phyloP scores from a whole-genome alignment of 2,329 filamentous ascomycete species.

The Colletotrichum eremochloae region DNA sequence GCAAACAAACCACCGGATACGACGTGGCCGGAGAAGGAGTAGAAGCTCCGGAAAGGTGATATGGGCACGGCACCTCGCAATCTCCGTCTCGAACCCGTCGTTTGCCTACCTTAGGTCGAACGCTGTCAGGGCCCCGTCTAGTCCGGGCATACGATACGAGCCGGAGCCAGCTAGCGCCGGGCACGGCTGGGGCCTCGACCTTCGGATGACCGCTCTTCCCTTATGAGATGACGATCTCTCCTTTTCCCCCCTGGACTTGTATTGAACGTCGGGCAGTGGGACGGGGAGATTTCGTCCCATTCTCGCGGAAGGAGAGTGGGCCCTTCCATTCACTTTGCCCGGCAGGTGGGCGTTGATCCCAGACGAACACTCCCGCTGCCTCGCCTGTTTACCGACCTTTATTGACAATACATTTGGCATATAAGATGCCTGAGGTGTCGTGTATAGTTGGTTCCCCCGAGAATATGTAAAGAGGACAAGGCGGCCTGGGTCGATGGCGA shows the following conservation, averaged over 20 bases:
- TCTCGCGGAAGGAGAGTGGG: not conserved
- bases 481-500: not conserved
- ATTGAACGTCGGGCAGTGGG: not conserved
- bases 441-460: not conserved
- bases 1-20: not conserved
- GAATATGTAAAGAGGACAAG: not conserved
- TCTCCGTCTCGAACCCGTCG: not conserved
- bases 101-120: no score
- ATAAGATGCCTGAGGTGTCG: no score
- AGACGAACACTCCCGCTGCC: conserved; percentile 5
- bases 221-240: not conserved
- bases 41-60: not conserved
- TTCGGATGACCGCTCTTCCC: not conserved
- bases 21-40: not conserved
- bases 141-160: not conserved
- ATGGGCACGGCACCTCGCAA: not conserved
- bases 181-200: not conserved
- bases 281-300: not conserved
- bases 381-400: not conserved
- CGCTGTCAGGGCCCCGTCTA: conserved; percentile 3
- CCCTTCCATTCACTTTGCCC: not conserved
- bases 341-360: not conserved
- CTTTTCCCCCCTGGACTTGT: not conserved
- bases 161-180: conserved; percentile 23
- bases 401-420: not conserved